phyloP scores from a whole-genome alignment of 1,139 yeast genomes.

The Diutina mesorugosa region DNA sequence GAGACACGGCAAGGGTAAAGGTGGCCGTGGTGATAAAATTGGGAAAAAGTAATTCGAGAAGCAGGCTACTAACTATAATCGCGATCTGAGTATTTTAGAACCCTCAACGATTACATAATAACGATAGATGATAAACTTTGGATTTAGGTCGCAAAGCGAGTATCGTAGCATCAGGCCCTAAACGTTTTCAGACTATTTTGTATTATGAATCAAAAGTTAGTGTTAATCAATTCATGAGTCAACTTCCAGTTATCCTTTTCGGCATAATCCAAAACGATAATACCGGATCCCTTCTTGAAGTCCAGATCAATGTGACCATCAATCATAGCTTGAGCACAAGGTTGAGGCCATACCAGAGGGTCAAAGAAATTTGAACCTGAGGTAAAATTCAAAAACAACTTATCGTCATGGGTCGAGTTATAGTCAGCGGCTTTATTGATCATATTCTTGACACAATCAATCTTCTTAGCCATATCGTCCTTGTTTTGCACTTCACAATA shows the following conservation, averaged over 20 bases:
- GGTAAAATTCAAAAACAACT: slow-evolving; percentile 60
- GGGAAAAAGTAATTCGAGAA: slow-evolving; percentile 2
- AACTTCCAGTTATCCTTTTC: slow-evolving; percentile 52
- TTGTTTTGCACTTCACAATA: slow-evolving; percentile 49
- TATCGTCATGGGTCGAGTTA: slow-evolving; percentile 35
- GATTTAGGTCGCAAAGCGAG: too few species aligned
- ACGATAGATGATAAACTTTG: not conserved
- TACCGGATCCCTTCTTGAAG: slow-evolving; percentile 43
- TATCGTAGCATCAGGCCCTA: too few species aligned
- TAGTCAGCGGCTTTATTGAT: slow-evolving; percentile 41
- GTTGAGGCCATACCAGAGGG: slow-evolving; percentile 64
- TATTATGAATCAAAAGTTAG: slow-evolving; percentile 28
- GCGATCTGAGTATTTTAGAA: too few species aligned
- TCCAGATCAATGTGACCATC: slow-evolving; percentile 32
- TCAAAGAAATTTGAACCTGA: slow-evolving; percentile 67
- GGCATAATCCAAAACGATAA: slow-evolving; percentile 58
- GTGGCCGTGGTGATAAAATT: slow-evolving; percentile 4
- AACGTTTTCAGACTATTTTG: not conserved
- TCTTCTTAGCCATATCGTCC: slow-evolving; percentile 45
- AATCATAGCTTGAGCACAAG: slow-evolving; percentile 41
- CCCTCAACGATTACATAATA: not conserved
- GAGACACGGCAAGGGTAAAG: slow-evolving; percentile 6
- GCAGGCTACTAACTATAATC: not conserved
- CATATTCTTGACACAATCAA: slow-evolving; percentile 43
- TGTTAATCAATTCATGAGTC: slow-evolving; percentile 37